These are phyloP conservation scores for Nakaseomyces kungkrabaensis DNA, from an alignment of 1,139 yeast species.

Conservation along the genomic window DNA sequence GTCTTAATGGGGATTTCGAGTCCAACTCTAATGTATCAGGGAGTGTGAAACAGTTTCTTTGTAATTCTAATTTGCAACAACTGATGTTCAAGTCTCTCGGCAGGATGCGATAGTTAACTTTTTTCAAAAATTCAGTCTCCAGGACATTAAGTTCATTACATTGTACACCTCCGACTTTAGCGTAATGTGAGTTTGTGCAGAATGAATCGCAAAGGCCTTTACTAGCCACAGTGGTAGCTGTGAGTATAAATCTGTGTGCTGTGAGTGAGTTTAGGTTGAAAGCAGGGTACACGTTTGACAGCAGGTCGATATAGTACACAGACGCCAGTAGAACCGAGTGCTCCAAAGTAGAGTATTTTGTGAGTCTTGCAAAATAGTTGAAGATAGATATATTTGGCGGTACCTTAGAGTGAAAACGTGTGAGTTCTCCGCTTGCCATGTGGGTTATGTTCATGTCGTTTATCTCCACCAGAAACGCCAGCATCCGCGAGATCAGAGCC, in stretches of 20 bases:
- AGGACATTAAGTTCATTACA: conserved; percentile 74
- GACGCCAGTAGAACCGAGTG: conserved; percentile 72
- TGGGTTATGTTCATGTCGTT: conserved; percentile 41
- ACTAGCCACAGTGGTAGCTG: conserved; percentile 85
- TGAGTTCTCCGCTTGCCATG: conserved; percentile 35
- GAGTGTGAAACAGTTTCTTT: conserved; percentile 14
- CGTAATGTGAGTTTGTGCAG: conserved; percentile 88
- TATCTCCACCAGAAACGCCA: conserved; percentile 55
- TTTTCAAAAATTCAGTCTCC: conserved; percentile 75
- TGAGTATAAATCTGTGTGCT: conserved; percentile 80
- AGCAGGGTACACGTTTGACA: conserved; percentile 66
- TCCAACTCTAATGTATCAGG: conserved; percentile 10
- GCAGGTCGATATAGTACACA: conserved; percentile 78
- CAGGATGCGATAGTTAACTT: conserved; percentile 70
- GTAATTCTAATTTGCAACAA: conserved; percentile 26
- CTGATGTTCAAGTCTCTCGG: conserved; percentile 40
- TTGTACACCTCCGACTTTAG: conserved; percentile 92
- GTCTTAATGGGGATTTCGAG: conserved; percentile 2
- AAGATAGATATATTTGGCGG: conserved; percentile 81
- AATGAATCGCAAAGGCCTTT: conserved; percentile 91
- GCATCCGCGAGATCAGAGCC: conserved; percentile 66
- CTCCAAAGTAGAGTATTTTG: conserved; percentile 78
- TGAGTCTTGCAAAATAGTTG: conserved; percentile 65
- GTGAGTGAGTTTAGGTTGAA: conserved; percentile 86
- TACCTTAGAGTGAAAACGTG: conserved; percentile 86